Percentiles rank a stretch among this genome's conserved stretches.
phyloP scores from a whole-genome alignment of 176 grass and related monocot genomes.

The Themeda triandra region DNA sequence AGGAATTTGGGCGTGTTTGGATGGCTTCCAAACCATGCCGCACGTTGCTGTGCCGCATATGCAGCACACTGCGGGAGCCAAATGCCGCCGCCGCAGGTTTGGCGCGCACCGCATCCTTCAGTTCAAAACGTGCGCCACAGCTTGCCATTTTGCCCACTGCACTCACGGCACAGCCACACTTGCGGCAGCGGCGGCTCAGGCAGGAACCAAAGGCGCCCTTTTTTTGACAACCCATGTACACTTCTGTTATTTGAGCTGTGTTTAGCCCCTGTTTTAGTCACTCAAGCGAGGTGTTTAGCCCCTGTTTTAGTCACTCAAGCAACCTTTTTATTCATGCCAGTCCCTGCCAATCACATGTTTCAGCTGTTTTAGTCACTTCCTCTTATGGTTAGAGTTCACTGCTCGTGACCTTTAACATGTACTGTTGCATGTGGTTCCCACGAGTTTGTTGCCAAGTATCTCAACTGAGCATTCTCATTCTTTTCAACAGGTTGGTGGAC shows the following conservation, averaged over 20 bases:
- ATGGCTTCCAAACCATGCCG: too few relatives aligned
- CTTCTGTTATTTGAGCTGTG: not conserved
- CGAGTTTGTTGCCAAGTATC: not conserved
- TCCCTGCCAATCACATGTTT: not conserved
- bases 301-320: not conserved
- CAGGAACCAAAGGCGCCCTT: too few relatives aligned
- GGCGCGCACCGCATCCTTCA: too few relatives aligned
- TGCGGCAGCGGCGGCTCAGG: too few relatives aligned
- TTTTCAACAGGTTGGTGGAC: conserved; percentile 67
- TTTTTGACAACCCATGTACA: not conserved
- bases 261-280: not conserved
- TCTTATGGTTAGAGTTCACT: not conserved
- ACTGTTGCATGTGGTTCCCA: not conserved
- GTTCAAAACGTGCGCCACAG: too few relatives aligned
- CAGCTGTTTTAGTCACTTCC: not conserved
- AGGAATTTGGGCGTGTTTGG: not conserved
- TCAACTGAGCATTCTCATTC: conserved; percentile 4
- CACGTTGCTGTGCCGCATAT: too few relatives aligned
- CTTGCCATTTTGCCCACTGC: too few relatives aligned
- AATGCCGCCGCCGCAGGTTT: too few relatives aligned
- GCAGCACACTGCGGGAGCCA: too few relatives aligned
- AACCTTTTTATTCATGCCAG: not conserved
- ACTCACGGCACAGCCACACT: too few relatives aligned
- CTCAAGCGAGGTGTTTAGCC: too few relatives aligned
- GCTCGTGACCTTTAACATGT: not conserved